Percentiles rank a stretch among this genome's conserved stretches.
These are phyloP conservation scores for Eucalyptus marginata DNA, from an alignment of 345 rosid species.

Conservation along the genomic window DNA sequence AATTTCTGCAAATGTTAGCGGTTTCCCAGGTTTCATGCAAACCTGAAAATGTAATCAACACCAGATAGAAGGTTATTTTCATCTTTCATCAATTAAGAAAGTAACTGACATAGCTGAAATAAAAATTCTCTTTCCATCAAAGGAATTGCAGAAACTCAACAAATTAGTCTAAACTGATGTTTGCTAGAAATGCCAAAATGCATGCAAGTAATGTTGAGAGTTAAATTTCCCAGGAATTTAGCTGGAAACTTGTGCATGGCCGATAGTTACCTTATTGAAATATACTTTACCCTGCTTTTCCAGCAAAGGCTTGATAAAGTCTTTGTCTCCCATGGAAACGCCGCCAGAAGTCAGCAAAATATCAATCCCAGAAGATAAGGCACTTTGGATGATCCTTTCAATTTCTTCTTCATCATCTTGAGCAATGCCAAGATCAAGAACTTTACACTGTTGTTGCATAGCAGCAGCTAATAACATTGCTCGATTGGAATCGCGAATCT, in stretches of 20 bases:
- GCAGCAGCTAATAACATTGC: constrained; percentile 84
- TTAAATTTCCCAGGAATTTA: neutral
- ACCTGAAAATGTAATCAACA: constrained; percentile 32
- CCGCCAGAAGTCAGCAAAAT: constrained; percentile 93
- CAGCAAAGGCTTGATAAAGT: constrained; percentile 80
- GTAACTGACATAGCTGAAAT: neutral
- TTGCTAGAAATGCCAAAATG: neutral
- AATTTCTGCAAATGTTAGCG: constrained; percentile 82
- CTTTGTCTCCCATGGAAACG: constrained; percentile 98
- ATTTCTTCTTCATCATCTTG: constrained; percentile 65
- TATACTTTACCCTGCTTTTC: constrained; percentile 59
- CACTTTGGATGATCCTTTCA: constrained; percentile 50
- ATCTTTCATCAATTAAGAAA: neutral
- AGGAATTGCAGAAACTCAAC: neutral
- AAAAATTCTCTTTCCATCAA: neutral
- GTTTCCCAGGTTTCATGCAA: constrained; percentile 93
- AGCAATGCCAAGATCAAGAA: constrained; percentile 80
- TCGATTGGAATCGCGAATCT: constrained; percentile 97
- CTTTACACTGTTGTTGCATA: constrained; percentile 64
- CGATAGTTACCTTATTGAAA: constrained; percentile 52
- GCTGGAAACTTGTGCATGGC: neutral
- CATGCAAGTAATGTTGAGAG: neutral
- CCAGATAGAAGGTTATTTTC: neutral
- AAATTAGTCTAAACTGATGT: neutral
- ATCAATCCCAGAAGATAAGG: constrained; percentile 52